Evolutionary conservation across 805 yeast species (phyloP), one percentile per base, ranked within the genome.

Genomic region (Candida sphagnicola): DNA sequence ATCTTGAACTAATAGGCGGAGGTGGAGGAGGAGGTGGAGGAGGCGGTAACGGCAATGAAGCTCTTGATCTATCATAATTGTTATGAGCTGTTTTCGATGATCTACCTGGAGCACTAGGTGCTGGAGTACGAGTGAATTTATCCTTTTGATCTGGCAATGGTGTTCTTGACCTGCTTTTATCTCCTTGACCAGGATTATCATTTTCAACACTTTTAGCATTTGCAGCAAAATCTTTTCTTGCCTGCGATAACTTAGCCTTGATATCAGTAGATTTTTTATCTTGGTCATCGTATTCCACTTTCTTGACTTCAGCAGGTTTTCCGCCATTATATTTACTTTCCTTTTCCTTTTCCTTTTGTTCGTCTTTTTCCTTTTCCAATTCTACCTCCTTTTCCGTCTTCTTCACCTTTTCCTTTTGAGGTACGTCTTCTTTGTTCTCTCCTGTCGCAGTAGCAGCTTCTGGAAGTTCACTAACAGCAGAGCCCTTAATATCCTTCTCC

Each of bases 161-260:
- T 8, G 37, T 26, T 17, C 47, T 23, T n/a, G 35, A 33, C 23
- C 35, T 18, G 14, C 35, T 33, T 21, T 16, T 33, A 33, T 33
- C 35, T 13, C 28, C 35, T 8, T 15, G 10, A 13, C 5, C 6
- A 19, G 19, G 17, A 14, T 33, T 28, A 21, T 21, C 13, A 11
- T 23, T 21, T 12, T 39, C 33, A 28, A 26, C 32, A 8, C 31
- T 30, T 21, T 35, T 35, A 14, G 35, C 17, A 34, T 33, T 21
- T 13, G 33, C 34, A 8, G 39, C 41, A 28, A 47, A 53, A 14
- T 57, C 62, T 17, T 41, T 49, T 39, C 53, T 57, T 17, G 57
- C 62, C 36, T 49, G 50, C 16, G 44, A 40, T 19, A 58, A 47
- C 16, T 49, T 48, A 1, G 54, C 41, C 32, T 54, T 55, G 31